phyloP scores from a whole-genome alignment of 768 basidiomycete genomes.

The Boletales sp. region DNA sequence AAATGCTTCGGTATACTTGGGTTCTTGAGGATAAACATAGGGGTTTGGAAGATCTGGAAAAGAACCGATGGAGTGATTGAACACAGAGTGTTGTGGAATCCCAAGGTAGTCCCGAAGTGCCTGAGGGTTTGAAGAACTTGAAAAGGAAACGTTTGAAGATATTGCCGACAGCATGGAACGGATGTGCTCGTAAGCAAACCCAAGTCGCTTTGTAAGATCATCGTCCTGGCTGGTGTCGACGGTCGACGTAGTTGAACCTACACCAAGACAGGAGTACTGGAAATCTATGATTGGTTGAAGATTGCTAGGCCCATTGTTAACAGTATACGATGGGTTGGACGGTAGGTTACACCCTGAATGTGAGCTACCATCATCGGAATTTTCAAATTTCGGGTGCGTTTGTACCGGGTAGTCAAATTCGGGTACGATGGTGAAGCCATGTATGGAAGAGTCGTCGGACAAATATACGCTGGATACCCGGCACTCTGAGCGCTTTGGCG shows the following conservation, averaged over 20 bases:
- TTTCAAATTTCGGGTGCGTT: background rate
- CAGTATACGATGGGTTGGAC: background rate
- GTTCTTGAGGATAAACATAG: constrained; percentile 3
- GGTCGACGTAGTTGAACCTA: background rate
- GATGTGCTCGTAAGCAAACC: constrained; percentile 22
- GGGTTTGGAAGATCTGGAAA: constrained; percentile 25
- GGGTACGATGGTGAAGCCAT: constrained; percentile 18
- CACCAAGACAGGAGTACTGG: background rate
- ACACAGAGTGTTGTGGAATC: constrained; percentile 28
- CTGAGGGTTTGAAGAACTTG: constrained; percentile 20
- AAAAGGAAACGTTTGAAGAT: constrained; percentile 8
- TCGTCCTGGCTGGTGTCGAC: constrained; percentile 4
- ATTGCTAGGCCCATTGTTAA: background rate
- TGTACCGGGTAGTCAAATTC: constrained; percentile 20
- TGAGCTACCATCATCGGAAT: background rate
- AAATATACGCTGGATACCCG: constrained; percentile 22
- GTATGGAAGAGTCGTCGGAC: constrained; percentile 12
- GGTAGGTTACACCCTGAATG: background rate
- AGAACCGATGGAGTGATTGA: constrained; percentile 16
- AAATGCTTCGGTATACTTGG: background rate
- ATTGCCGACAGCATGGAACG: constrained; percentile 15
- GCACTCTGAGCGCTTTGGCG: constrained; percentile 3
- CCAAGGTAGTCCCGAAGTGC: constrained; percentile 28
- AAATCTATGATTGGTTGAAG: background rate
- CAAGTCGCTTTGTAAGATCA: constrained; percentile 21